These are phyloP conservation scores for Penicillium sp. DNA, from an alignment of 2,329 filamentous ascomycete species.

Conservation along the genomic window DNA sequence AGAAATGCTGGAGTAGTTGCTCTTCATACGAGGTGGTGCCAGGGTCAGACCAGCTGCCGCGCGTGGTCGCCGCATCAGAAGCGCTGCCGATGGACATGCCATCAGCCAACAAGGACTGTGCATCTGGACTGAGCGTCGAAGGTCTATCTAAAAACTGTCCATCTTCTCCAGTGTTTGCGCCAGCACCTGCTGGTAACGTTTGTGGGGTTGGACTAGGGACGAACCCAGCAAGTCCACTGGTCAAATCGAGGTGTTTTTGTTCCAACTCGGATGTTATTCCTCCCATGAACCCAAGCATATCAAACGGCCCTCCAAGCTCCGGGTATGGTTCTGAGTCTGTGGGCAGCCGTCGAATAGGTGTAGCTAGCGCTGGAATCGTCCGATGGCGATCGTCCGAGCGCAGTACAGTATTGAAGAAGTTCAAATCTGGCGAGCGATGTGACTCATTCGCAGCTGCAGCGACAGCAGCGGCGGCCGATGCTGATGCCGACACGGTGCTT, in stretches of 20 bases:
- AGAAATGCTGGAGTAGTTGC: constrained; percentile 31
- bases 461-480: constrained; percentile 1
- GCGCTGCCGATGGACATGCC: constrained; percentile 14
- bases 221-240: constrained; percentile 21
- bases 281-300: constrained; percentile 40
- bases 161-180: constrained; percentile 5
- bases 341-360: constrained; percentile 8
- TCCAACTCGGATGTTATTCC: constrained; percentile 37
- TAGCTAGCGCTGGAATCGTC: constrained; percentile 8
- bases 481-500: constrained; percentile 1
- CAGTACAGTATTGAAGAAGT: constrained; percentile 32
- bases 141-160: constrained; percentile 8
- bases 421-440: constrained; percentile 23
- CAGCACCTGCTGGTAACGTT: constrained; percentile 5
- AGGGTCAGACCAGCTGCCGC: constrained; percentile 22
- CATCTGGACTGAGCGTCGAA: constrained; percentile 16
- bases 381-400: constrained; percentile 26
- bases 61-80: constrained; percentile 15
- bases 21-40: constrained; percentile 28
- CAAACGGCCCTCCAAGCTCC: constrained; percentile 28
- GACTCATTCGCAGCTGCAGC: constrained; percentile 5
- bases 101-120: constrained; percentile 12
- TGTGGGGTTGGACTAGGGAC: constrained; percentile 11
- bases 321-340: constrained; percentile 10
- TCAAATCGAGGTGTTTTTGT: constrained; percentile 36